Percentiles rank a stretch among this genome's conserved stretches.
Conservation (phyloP, 345 rosid species). For the Arabidopsis suecica region DNA sequence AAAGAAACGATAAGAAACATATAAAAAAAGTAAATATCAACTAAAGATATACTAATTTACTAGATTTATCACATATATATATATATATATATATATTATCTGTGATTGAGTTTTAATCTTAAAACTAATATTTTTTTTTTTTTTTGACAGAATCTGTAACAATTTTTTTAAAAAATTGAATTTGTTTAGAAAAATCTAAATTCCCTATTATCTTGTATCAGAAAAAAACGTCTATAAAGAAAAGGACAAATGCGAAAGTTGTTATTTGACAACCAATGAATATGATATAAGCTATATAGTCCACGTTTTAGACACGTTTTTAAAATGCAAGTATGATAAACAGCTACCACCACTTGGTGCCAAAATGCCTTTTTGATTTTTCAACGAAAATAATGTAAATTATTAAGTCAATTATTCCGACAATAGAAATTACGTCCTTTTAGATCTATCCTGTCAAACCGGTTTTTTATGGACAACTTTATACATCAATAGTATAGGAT, state of each 20-base stretch:
- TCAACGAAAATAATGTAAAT: slow-evolving; percentile 7
- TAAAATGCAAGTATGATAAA: neutral
- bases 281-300: neutral
- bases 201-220: neutral
- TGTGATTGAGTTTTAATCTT: neutral
- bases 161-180: too few species aligned
- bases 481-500: slow-evolving; percentile 3
- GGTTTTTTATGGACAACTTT: neutral
- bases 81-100: too few species aligned
- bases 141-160: too few species aligned
- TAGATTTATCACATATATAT: neutral
- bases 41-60: neutral
- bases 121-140: neutral
- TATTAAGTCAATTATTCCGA: slow-evolving; percentile 31
- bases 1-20: neutral
- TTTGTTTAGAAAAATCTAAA: too few species aligned
- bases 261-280: slow-evolving; percentile 31
- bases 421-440: slow-evolving; percentile 23
- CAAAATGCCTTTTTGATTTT: slow-evolving; percentile 7
- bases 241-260: slow-evolving; percentile 12
- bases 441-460: neutral
- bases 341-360: slow-evolving; percentile 26
- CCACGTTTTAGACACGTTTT: slow-evolving; percentile 41
- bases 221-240: neutral
- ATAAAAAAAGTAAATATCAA: neutral